These are phyloP conservation scores for Candida yuanshanica DNA, from an alignment of 805 yeast species.

Conservation along the genomic window DNA sequence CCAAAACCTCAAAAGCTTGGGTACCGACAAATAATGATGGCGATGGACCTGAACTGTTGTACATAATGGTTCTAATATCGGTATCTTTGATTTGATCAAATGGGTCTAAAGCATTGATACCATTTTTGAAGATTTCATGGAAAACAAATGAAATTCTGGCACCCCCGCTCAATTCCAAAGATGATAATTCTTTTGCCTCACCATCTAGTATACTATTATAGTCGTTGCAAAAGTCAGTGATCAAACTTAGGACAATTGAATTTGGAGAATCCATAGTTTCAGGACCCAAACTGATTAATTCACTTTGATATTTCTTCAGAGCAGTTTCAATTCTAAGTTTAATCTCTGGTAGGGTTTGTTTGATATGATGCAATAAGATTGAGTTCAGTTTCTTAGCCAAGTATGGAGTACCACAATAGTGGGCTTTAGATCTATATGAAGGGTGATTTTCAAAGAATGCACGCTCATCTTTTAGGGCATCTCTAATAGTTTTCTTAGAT, in stretches of 20 bases:
- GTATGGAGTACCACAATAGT: slow-evolving; percentile 97
- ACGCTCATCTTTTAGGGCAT: slow-evolving; percentile 78
- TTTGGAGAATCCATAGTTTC: slow-evolving; percentile 87
- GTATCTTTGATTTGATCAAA: slow-evolving; percentile 94
- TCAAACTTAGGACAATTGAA: slow-evolving; percentile 82
- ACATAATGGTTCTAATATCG: slow-evolving; percentile 94
- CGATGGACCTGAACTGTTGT: slow-evolving; percentile 93
- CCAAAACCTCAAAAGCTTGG: slow-evolving; percentile 92
- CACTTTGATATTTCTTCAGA: slow-evolving; percentile 76
- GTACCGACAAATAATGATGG: slow-evolving; percentile 97
- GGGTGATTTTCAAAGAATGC: slow-evolving; percentile 84
- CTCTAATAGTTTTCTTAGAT: slow-evolving; percentile 76
- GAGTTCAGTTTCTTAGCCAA: slow-evolving; percentile 87
- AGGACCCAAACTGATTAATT: slow-evolving; percentile 75
- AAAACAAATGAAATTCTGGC: slow-evolving; percentile 96
- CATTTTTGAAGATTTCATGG: slow-evolving; percentile 92
- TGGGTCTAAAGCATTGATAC: slow-evolving; percentile 88
- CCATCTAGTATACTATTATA: slow-evolving; percentile 90
- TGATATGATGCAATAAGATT: slow-evolving; percentile 84
- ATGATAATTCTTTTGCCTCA: slow-evolving; percentile 82
- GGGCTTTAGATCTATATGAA: slow-evolving; percentile 87
- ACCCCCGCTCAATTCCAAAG: slow-evolving; percentile 92
- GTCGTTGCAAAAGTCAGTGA: slow-evolving; percentile 88
- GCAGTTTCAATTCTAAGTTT: slow-evolving; percentile 85
- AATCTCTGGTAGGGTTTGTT: slow-evolving; percentile 85